These are phyloP conservation scores for Stevia rebaudiana DNA, from an alignment of 140 eudicot species.

Conservation along the genomic window DNA sequence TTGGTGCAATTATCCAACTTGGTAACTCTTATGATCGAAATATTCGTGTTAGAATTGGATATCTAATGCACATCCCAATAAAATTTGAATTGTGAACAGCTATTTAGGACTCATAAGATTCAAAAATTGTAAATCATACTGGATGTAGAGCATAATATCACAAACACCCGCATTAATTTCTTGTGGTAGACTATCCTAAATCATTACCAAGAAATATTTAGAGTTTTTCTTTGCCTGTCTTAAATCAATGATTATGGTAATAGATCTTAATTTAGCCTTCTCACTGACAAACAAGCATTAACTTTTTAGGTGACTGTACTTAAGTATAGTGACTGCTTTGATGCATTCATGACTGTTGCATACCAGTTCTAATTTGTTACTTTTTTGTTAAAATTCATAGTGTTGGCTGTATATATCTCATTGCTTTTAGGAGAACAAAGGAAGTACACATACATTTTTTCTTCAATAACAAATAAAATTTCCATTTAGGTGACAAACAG, in stretches of 20 bases:
- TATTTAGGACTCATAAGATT: background rate
- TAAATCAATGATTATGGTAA: background rate
- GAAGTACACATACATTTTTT: background rate
- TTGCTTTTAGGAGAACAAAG: background rate
- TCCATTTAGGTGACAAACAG: background rate
- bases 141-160: background rate
- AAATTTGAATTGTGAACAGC: background rate
- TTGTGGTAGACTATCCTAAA: background rate
- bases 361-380: background rate
- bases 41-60: background rate
- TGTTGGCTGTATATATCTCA: background rate
- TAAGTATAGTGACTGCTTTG: background rate
- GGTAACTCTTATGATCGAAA: conserved; percentile 31
- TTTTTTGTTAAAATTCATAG: background rate
- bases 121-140: background rate
- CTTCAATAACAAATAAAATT: background rate
- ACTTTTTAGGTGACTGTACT: background rate
- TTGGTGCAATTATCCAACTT: conserved; percentile 42
- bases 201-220: background rate
- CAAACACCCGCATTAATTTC: background rate
- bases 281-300: background rate
- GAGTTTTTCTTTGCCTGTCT: background rate
- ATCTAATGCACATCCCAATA: background rate
- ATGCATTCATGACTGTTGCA: background rate
- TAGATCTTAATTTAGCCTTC: background rate